Percentiles rank a stretch among this genome's conserved stretches.
phyloP scores from a whole-genome alignment of 306 rosid species.

The Ormosia semicastrata region DNA sequence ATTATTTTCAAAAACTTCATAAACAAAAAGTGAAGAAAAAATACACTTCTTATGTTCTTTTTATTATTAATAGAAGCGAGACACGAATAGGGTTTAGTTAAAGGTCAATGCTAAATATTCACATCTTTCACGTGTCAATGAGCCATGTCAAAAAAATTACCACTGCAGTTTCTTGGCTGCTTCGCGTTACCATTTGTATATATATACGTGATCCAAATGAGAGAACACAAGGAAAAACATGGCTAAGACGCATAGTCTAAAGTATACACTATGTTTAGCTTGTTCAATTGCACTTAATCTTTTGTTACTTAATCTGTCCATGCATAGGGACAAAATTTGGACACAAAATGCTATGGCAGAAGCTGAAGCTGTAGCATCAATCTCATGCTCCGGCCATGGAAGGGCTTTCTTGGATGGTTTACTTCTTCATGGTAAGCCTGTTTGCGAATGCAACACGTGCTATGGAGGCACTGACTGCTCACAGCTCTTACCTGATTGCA shows the following conservation, averaged over 20 bases:
- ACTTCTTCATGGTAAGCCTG: slow-evolving; percentile 20
- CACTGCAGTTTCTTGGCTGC: background rate
- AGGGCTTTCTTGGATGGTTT: slow-evolving; percentile 26
- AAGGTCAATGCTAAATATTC: too few relatives aligned
- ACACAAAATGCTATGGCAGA: slow-evolving; percentile 5
- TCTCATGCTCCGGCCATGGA: slow-evolving; percentile 30
- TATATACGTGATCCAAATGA: background rate
- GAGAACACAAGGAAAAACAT: background rate
- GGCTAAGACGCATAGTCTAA: slow-evolving; percentile 3
- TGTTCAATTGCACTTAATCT: slow-evolving; percentile 27
- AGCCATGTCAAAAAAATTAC: background rate
- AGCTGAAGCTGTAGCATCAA: slow-evolving; percentile 17
- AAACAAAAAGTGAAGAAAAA: too few relatives aligned
- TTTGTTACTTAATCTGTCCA: background rate
- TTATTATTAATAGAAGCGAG: too few relatives aligned
- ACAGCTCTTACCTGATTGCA: slow-evolving; percentile 23
- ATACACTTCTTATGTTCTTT: too few relatives aligned
- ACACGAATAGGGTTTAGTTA: too few relatives aligned
- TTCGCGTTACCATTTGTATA: background rate
- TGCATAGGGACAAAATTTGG: slow-evolving; percentile 9
- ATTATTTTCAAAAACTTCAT: too few relatives aligned
- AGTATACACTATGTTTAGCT: background rate
- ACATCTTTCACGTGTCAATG: too few relatives aligned
- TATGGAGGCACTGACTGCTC: slow-evolving; percentile 44
- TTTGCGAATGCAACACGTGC: slow-evolving; percentile 56